Percentiles rank a stretch among this genome's conserved stretches.
These are phyloP conservation scores for Voacanga thouarsii DNA, from an alignment of 257 asterid genomes.

Conservation along the genomic window DNA sequence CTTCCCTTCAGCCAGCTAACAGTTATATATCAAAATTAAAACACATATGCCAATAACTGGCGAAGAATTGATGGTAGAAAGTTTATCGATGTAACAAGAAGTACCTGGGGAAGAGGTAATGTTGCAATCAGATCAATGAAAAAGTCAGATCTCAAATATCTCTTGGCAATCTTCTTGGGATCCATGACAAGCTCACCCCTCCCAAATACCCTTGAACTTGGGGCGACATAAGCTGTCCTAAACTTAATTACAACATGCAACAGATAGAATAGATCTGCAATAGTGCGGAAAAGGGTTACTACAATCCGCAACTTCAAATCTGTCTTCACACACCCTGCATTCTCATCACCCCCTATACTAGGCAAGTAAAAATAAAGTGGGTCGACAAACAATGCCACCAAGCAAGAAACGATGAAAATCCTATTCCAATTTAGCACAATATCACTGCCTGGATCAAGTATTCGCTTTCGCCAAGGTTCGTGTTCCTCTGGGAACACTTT, in stretches of 20 bases:
- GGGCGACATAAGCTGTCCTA: conserved; percentile 90
- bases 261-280: conserved; percentile 82
- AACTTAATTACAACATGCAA: conserved; percentile 80
- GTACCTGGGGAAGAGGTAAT: conserved; percentile 96
- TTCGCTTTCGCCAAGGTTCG: conserved; percentile 54
- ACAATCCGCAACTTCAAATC: conserved; percentile 70
- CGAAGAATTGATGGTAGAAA: not conserved
- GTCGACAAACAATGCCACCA: conserved; percentile 78
- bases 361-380: conserved; percentile 92
- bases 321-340: conserved; percentile 66
- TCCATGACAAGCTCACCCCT: conserved; percentile 99
- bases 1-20: not conserved
- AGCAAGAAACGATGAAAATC: conserved; percentile 78
- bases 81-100: conserved; percentile 4
- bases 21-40: not conserved
- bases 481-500: conserved; percentile 57
- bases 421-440: conserved; percentile 89
- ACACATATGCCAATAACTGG: not conserved
- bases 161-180: conserved; percentile 69
- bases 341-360: conserved; percentile 51
- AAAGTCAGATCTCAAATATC: conserved; percentile 74
- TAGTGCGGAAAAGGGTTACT: conserved; percentile 76
- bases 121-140: conserved; percentile 83
- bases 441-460: conserved; percentile 89
- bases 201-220: conserved; percentile 90